A percentile compares a stretch with the other conserved stretches of the same genome.
Evolutionary conservation across 2,329 filamentous ascomycete genomes (phyloP).

Genomic region (Trichoderma hamatum): DNA sequence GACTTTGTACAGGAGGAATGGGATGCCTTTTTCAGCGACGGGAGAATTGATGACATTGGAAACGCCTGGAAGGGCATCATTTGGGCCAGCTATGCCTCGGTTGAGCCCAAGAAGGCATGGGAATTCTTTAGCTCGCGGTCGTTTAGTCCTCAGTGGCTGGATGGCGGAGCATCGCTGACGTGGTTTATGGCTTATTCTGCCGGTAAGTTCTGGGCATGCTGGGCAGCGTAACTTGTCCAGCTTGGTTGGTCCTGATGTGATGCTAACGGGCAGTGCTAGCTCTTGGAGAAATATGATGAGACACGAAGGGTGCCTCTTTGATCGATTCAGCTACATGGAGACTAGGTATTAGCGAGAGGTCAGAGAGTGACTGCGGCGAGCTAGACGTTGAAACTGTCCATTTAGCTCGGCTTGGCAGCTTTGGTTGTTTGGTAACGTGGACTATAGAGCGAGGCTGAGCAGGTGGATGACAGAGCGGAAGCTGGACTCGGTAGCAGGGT

Average conservation of each 20-base stretch:
- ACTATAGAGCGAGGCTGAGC: conserved; percentile 9
- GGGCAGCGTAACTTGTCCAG: conserved; percentile 21
- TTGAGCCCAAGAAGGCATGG: conserved; percentile 71
- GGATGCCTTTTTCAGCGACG: conserved; percentile 73
- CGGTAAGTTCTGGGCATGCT: conserved; percentile 54
- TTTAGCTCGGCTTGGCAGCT: conserved; percentile 11
- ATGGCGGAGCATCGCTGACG: conserved; percentile 80
- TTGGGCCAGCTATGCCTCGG: conserved; percentile 77
- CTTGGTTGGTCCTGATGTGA: conserved; percentile 2
- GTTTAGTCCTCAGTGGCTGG: conserved; percentile 71
- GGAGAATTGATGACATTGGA: conserved; percentile 63
- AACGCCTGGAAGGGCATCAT: conserved; percentile 88
- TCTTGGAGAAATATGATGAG: conserved; percentile 25
- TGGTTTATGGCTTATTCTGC: conserved; percentile 85
- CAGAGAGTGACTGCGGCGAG: not conserved
- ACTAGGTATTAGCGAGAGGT: not conserved
- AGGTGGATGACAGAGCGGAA: not conserved
- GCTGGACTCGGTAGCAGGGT: not conserved
- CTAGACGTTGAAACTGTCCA: not conserved
- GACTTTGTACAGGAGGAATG: conserved; percentile 83
- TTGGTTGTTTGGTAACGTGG: not conserved
- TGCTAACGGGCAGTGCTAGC: conserved; percentile 23
- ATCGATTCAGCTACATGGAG: not conserved
- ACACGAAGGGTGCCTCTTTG: not conserved
- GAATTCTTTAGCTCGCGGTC: conserved; percentile 69